Evolutionary conservation across 108 stramenopile genomes (phyloP), one percentile per base, ranked within the genome.

Genomic region (Chaetoceros tenuissimus): DNA sequence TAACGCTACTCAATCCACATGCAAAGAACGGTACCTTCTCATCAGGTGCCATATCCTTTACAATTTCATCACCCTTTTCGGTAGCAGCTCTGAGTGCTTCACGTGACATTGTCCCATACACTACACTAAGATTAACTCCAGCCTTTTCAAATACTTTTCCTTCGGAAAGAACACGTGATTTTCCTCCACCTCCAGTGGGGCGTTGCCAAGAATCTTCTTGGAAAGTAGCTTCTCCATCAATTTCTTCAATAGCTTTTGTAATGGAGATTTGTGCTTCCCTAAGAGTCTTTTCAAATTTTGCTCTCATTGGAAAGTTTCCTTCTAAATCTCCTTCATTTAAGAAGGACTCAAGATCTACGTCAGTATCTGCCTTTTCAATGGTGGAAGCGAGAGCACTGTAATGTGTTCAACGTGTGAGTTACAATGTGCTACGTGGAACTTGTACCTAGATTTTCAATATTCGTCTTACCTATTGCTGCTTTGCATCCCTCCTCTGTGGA

Each of bases 91-190:
- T 76, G 46, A 98, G 75, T 0, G 97, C 97, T 69, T 88, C 93
- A 65, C 91, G 95, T 18, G 87, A 85, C 87, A 92, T 93, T 34
- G 71, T 73, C 28, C 98, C 98, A 64, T 98, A 96, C 2, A 99
- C 97, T 0, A 99, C 96, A 31, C 80, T 83, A 0, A 99, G 79
- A 72, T 95, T 95, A 31, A 96, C 94, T 24, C 98, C 98, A 3
- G 97, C 98, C 85, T 99, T 99, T 69, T 99, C 98, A 55, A 82
- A 98, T n/a, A 98, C 97, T 34, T 92, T 89, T 22, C 97, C 97
- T 31, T 82, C 87, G 25, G 63, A 47, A 61, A 99, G 56, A 5
- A 99, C 98, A 26, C 95, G 78, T 16, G 90, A 91, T 74, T 95
- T 94, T 51, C 98, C 98, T 1, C 98, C 98, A 2, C 97, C 97